Evolutionary conservation across 495 filamentous ascomycete species (phyloP).

Genomic region (Penicillium coprophilum): DNA sequence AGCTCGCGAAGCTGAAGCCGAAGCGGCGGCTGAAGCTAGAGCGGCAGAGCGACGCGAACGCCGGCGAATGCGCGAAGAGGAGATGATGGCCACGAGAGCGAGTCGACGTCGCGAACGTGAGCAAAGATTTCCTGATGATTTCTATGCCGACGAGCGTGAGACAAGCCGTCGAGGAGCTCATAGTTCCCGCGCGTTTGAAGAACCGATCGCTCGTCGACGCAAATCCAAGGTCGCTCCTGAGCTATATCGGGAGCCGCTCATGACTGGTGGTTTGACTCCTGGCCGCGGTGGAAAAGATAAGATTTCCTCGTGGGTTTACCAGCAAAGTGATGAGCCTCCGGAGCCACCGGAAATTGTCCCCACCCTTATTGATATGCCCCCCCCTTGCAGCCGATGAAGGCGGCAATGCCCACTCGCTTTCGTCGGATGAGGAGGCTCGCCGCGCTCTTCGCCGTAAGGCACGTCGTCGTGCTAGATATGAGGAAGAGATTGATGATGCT

Average conservation of each 20-base stretch:
- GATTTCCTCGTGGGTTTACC: constrained; percentile 61
- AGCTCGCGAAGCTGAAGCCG: constrained; percentile 45
- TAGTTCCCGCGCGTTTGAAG: constrained; percentile 29
- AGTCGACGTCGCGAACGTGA: constrained; percentile 40
- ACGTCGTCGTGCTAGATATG: constrained; percentile 41
- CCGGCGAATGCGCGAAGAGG: constrained; percentile 39
- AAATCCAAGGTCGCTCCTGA: constrained; percentile 31
- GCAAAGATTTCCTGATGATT: constrained; percentile 22
- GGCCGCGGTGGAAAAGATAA: constrained; percentile 45
- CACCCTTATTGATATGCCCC: constrained; percentile 55
- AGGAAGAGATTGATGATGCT: constrained; percentile 43
- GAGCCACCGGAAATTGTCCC: constrained; percentile 57
- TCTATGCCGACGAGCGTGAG: constrained; percentile 23
- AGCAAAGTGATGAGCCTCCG: constrained; percentile 54
- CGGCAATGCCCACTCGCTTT: constrained; percentile 36
- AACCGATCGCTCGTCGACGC: constrained; percentile 34
- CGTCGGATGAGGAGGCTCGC: constrained; percentile 44
- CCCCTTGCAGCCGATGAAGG: constrained; percentile 29
- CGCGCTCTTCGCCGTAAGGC: constrained; percentile 39
- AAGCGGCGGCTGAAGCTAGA: constrained; percentile 40
- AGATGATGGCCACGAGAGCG: constrained; percentile 36
- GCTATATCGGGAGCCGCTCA: constrained; percentile 21
- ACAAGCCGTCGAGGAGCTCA: constrained; percentile 21
- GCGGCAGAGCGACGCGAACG: constrained; percentile 44
- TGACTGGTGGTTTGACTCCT: constrained; percentile 29